Evolutionary conservation across 1,139 yeast genomes (phyloP).

Genomic region (Hansenula anomala): DNA sequence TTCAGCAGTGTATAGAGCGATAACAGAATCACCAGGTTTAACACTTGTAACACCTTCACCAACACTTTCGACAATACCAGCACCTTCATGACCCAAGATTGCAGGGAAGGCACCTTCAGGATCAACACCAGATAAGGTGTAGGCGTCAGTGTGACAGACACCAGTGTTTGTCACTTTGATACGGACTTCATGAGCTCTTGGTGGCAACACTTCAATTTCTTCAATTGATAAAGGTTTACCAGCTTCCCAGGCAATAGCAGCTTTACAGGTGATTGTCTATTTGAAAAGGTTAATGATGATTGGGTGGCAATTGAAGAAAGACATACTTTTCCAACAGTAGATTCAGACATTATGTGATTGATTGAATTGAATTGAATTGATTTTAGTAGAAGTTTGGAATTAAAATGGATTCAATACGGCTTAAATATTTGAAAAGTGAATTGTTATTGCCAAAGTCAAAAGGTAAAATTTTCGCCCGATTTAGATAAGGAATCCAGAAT

Average conservation of each 20-base stretch:
- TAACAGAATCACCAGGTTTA: conserved; percentile 84
- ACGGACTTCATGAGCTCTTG: conserved; percentile 95
- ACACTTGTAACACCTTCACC: conserved; percentile 92
- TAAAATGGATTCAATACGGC: neutral
- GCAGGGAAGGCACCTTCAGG: conserved; percentile 97
- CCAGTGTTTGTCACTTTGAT: conserved; percentile 85
- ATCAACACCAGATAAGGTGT: conserved; percentile 88
- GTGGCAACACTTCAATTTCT: conserved; percentile 86
- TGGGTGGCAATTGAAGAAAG: no score
- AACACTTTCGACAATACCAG: conserved; percentile 87
- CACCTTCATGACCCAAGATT: conserved; percentile 94
- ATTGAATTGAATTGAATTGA: no score
- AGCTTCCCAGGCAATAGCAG: conserved; percentile 98
- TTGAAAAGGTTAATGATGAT: neutral
- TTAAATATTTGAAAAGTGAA: no score
- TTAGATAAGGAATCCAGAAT: neutral
- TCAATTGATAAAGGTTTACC: conserved; percentile 80
- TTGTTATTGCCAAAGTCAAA: no score
- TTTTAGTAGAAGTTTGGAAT: no score
- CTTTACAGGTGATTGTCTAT: conserved; percentile 61
- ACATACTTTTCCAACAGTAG: conserved; percentile 3
- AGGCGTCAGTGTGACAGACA: conserved; percentile 98
- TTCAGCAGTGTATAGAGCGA: conserved; percentile 94
- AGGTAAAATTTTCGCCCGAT: neutral
- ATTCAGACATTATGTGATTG: neutral